Percentiles rank a stretch among this genome's conserved stretches.
phyloP scores from a whole-genome alignment of 495 filamentous ascomycete genomes.

The Annulohypoxylon nitens region DNA sequence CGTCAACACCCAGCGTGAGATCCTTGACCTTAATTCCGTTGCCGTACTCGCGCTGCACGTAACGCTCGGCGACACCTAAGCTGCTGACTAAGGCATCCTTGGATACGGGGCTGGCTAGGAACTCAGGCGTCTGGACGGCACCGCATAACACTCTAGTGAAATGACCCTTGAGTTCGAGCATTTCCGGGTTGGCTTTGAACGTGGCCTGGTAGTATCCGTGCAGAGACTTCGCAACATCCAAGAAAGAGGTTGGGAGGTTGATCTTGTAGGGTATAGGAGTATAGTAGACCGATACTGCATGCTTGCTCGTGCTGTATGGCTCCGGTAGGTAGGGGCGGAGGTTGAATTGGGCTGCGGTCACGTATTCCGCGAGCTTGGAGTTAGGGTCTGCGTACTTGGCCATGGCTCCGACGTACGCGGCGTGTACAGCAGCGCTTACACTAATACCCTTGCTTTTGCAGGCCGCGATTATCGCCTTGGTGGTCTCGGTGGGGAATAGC shows the following conservation, averaged over 20 bases:
- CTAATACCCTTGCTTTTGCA: constrained; percentile 29
- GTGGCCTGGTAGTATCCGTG: constrained; percentile 31
- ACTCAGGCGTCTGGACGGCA: constrained; percentile 35
- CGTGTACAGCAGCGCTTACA: constrained; percentile 33
- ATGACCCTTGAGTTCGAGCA: constrained; percentile 33
- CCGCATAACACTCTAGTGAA: constrained; percentile 22
- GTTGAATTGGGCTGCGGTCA: constrained; percentile 42
- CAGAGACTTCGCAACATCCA: constrained; percentile 37
- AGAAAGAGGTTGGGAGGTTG: constrained; percentile 30
- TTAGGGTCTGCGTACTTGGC: constrained; percentile 35
- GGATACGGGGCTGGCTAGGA: constrained; percentile 36
- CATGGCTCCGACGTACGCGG: constrained; percentile 34
- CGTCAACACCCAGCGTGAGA: constrained; percentile 35
- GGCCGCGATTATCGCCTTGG: constrained; percentile 22
- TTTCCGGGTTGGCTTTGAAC: constrained; percentile 30
- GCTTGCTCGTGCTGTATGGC: constrained; percentile 38
- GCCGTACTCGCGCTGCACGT: constrained; percentile 37
- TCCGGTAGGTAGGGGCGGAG: constrained; percentile 36
- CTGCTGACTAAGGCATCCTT: constrained; percentile 43
- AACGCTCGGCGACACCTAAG: constrained; percentile 32
- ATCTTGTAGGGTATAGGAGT: constrained; percentile 34
- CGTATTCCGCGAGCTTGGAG: constrained; percentile 39
- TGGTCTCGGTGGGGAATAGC: constrained; percentile 29
- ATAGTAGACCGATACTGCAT: constrained; percentile 39
- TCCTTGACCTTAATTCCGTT: constrained; percentile 39